Percentiles rank a stretch among this genome's conserved stretches.
Evolutionary conservation across 768 basidiomycete species (phyloP).

Genomic region (Epithele typhae): DNA sequence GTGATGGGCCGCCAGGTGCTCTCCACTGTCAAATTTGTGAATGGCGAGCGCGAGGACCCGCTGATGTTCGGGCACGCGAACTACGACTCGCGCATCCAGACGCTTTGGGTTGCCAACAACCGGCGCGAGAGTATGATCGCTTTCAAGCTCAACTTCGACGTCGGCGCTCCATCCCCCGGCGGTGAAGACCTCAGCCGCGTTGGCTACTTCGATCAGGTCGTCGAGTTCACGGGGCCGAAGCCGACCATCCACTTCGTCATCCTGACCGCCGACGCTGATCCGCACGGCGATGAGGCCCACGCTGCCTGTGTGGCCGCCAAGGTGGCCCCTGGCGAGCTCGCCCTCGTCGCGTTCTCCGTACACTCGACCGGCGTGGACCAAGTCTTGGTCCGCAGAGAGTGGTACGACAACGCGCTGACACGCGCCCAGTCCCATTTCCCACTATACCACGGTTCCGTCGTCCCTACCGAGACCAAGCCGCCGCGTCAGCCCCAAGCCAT

Average conservation of each 20-base stretch:
- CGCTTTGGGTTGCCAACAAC: slow-evolving; percentile 84
- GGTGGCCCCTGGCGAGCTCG: slow-evolving; percentile 68
- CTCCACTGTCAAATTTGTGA: slow-evolving; percentile 77
- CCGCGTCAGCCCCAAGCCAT: slow-evolving; percentile 11
- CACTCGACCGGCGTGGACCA: slow-evolving; percentile 88
- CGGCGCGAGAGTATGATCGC: slow-evolving; percentile 82
- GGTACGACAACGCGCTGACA: slow-evolving; percentile 68
- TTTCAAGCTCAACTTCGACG: slow-evolving; percentile 67
- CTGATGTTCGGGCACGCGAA: slow-evolving; percentile 89
- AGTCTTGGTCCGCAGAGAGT: slow-evolving; percentile 80
- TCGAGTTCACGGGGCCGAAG: slow-evolving; percentile 80
- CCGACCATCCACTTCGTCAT: slow-evolving; percentile 89
- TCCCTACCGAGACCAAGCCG: slow-evolving; percentile 20
- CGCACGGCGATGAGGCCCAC: slow-evolving; percentile 75
- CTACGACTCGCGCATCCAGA: slow-evolving; percentile 82
- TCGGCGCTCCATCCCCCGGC: slow-evolving; percentile 43
- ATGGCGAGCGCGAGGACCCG: slow-evolving; percentile 61
- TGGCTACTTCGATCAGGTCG: slow-evolving; percentile 67
- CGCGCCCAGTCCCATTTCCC: slow-evolving; percentile 63
- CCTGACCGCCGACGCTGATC: slow-evolving; percentile 79
- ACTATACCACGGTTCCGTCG: slow-evolving; percentile 22
- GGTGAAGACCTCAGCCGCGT: slow-evolving; percentile 56
- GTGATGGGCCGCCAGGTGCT: slow-evolving; percentile 66
- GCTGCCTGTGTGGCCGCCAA: slow-evolving; percentile 84
- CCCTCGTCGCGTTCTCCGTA: slow-evolving; percentile 84